Base-by-base conservation (phyloP, 345 rosid species). In the Linum trigynum region DNA sequence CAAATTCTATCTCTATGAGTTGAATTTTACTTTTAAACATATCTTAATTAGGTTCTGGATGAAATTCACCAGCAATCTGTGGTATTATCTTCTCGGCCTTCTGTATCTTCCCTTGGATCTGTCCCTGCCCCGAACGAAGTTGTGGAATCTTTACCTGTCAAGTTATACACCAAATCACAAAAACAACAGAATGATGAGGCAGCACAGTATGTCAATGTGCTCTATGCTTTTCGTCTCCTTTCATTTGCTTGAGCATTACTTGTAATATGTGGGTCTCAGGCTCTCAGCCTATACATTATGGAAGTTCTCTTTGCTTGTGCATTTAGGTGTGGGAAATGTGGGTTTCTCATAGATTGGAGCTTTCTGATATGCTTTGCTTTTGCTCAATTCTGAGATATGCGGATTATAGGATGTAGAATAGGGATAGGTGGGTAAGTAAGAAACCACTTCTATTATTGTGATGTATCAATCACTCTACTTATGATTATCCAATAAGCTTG, bases 51-150 rank as follows among this genome's bases (percentile, higher is more conserved):
- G 99, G 99, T 90, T 76, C 90, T 94, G 84, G 99, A 94, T 85
- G 99, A 94, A 78, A 88, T 94, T 77, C 96, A 90, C 75, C 97
- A 94, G 85, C 99, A 94, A 73, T 94, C 99, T 59, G 87, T 82
- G 63, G 99, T 85, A 62, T 80, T 94, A 69, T 94, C 99, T 51
- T 85, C 99, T 56, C 96, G 83, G 50, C 83, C 90, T 57, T 83
- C 99, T 62, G 76, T 88, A 39, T 94, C 99, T 73, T 79, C 97
- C 0, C 84, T 88, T 74, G 97, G 97, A 77, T 90, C 96, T 67
- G 82, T 94, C 68, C 97, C 99, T 70, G 99, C 99, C 62, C 97
- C 97, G 48, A 83, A 69, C 32, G 92, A 88, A 32, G 88, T 84
- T 69, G 99, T 94, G 74, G 99, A 90, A 62, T 84, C 84, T 12